Evolutionary conservation across 208 protist genomes (phyloP).

Genomic region (Balamuthia mandrillaris): DNA sequence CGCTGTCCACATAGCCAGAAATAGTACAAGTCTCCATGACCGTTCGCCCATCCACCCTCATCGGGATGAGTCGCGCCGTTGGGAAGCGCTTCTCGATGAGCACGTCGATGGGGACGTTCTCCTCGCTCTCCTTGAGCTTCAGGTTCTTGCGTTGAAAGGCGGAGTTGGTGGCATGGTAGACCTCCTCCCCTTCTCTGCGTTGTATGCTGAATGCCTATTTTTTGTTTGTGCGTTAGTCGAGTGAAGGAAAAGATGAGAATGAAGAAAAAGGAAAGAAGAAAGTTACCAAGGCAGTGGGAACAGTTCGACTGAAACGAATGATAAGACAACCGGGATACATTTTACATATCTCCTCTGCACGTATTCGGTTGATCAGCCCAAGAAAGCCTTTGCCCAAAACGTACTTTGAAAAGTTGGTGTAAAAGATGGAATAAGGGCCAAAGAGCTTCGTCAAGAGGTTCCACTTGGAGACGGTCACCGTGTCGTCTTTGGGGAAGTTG

Average conservation of each 20-base stretch:
- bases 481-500: slow-evolving; percentile 24
- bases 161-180: not conserved
- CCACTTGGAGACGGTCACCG: slow-evolving; percentile 6
- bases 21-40: no score
- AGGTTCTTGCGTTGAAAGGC: not conserved
- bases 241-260: no score
- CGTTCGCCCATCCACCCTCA: slow-evolving; percentile 13
- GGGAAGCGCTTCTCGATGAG: not conserved
- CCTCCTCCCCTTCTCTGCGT: no score
- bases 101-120: slow-evolving; percentile 10
- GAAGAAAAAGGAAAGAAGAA: not conserved
- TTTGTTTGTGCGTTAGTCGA: not conserved
- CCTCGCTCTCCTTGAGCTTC: not conserved
- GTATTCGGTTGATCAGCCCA: slow-evolving; percentile 8
- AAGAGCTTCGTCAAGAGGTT: not conserved
- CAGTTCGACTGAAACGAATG: slow-evolving; percentile 6
- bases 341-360: slow-evolving; percentile 16
- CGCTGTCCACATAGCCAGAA: no score
- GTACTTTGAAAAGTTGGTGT: not conserved
- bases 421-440: not conserved
- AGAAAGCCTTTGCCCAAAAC: slow-evolving; percentile 11
- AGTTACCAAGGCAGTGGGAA: not conserved
- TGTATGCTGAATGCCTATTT: no score
- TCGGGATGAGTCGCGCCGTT: not conserved
- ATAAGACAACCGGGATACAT: not conserved